Evolutionary conservation across 805 yeast genomes (phyloP).

Genomic region (Kodamaea restingae): DNA sequence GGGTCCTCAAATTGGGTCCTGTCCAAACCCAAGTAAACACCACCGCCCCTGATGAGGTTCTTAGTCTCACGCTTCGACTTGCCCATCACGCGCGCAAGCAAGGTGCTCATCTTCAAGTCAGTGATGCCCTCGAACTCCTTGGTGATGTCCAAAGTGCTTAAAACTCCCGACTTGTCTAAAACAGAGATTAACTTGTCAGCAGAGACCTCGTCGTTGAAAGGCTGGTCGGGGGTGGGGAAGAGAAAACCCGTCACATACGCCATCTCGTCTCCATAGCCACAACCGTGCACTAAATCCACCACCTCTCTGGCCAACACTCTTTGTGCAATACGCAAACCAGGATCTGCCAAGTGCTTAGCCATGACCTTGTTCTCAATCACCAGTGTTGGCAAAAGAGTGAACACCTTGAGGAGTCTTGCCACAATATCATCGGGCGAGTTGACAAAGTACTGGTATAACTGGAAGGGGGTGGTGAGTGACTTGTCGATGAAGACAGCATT

Average conservation of each 20-base stretch:
- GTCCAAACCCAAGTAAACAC: conserved; percentile 65
- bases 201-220: conserved; percentile 42
- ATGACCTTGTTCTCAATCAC: conserved; percentile 52
- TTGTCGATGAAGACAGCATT: conserved; percentile 88
- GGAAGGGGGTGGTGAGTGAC: conserved; percentile 71
- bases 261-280: conserved; percentile 67
- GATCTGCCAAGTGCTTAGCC: conserved; percentile 49
- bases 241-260: conserved; percentile 62
- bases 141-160: conserved; percentile 23
- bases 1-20: conserved; percentile 47
- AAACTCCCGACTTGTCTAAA: conserved; percentile 56
- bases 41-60: conserved; percentile 63
- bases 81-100: conserved; percentile 47
- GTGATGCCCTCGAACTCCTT: conserved; percentile 27
- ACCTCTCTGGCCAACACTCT: conserved; percentile 75
- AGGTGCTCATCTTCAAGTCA: conserved; percentile 45
- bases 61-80: conserved; percentile 57
- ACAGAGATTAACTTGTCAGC: conserved; percentile 51
- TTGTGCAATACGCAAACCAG: conserved; percentile 72
- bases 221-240: conserved; percentile 54
- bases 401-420: conserved; percentile 60
- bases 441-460: conserved; percentile 80
- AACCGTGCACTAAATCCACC: conserved; percentile 84
- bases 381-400: conserved; percentile 69
- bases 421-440: conserved; percentile 77